Percentiles rank a stretch among this genome's conserved stretches.
These are phyloP conservation scores for Pythium inflatum DNA, from an alignment of 352 stramenopile species.

Conservation along the genomic window DNA sequence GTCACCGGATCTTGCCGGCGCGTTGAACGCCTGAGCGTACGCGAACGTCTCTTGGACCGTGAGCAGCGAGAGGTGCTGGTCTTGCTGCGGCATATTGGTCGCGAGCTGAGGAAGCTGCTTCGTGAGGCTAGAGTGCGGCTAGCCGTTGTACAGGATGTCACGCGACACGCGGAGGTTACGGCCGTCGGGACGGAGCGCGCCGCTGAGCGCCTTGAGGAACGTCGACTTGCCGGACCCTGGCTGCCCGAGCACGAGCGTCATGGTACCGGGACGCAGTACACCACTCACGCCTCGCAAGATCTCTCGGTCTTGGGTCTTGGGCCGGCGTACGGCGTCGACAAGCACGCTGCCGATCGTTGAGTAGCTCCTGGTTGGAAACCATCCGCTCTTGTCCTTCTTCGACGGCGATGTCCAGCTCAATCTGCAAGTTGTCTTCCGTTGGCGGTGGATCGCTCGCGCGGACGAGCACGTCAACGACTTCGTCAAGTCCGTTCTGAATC, in stretches of 20 bases:
- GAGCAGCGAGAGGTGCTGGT: constrained; percentile 50
- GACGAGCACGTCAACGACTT: too few species aligned
- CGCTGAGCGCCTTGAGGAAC: constrained; percentile 58
- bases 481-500: too few species aligned
- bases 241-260: constrained; percentile 33
- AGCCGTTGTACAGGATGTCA: constrained; percentile 56
- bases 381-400: too few species aligned
- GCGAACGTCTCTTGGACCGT: constrained; percentile 55
- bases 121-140: constrained; percentile 32
- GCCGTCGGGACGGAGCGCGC: constrained; percentile 50
- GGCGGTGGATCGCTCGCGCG: too few species aligned
- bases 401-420: too few species aligned
- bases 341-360: too few species aligned
- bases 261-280: neutral
- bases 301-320: too few species aligned
- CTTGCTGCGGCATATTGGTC: constrained; percentile 52
- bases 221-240: constrained; percentile 39
- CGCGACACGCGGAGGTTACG: constrained; percentile 44
- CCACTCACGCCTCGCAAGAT: too few species aligned
- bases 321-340: too few species aligned
- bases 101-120: constrained; percentile 49
- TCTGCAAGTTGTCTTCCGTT: too few species aligned
- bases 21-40: constrained; percentile 59
- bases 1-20: too few species aligned
- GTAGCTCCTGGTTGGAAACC: too few species aligned